Evolutionary conservation across 1,284 basidiomycete species (phyloP).

Genomic region (Ganoderma sp.): DNA sequence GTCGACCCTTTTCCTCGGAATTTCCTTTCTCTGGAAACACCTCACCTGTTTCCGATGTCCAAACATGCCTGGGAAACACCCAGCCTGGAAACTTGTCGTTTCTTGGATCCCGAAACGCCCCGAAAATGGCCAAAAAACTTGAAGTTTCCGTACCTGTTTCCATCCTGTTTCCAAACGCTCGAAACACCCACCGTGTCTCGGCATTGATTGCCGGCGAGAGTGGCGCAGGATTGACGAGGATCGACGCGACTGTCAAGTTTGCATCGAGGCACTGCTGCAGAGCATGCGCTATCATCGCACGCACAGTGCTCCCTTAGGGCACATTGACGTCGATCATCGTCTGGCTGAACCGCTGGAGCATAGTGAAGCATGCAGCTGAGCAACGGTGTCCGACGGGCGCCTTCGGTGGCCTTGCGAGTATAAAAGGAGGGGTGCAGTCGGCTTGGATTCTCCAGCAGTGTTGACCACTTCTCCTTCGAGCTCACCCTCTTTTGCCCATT

Average conservation of each 20-base stretch:
- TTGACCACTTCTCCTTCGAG: background rate
- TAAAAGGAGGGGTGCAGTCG: background rate
- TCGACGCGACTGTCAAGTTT: background rate
- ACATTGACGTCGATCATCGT: background rate
- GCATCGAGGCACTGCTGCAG: background rate
- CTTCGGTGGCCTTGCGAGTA: background rate
- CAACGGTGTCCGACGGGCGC: background rate
- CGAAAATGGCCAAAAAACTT: too few relatives aligned
- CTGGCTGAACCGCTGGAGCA: background rate
- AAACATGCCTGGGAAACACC: too few relatives aligned
- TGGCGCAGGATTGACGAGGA: too few relatives aligned
- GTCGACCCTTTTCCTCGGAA: too few relatives aligned
- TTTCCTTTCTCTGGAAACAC: too few relatives aligned
- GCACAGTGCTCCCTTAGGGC: background rate
- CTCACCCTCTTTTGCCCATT: background rate
- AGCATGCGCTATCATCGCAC: background rate
- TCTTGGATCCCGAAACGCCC: too few relatives aligned
- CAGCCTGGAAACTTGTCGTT: too few relatives aligned
- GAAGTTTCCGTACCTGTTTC: too few relatives aligned
- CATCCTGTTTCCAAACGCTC: too few relatives aligned
- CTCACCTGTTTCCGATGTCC: too few relatives aligned
- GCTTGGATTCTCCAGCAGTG: constrained; percentile 1
- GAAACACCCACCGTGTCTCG: background rate
- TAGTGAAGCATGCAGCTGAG: background rate
- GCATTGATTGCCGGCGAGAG: too few relatives aligned